These are phyloP conservation scores for Atkinsonella hypoxylon DNA, from an alignment of 2,329 filamentous ascomycete species.

Conservation along the genomic window DNA sequence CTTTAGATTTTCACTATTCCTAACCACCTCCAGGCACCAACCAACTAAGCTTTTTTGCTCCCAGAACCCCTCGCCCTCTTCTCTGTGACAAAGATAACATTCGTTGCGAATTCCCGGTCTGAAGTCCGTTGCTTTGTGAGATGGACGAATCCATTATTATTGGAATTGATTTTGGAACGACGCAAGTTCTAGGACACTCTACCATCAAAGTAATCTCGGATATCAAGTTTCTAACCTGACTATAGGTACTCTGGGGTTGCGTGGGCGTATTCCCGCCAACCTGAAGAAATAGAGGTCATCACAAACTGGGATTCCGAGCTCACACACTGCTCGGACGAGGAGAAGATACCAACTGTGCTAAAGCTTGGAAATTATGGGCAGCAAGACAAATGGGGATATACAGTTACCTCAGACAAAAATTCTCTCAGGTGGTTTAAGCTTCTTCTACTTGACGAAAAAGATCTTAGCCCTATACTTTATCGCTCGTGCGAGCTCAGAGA, in stretches of 20 bases:
- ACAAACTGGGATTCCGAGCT: constrained; percentile 17
- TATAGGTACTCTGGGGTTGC: constrained; percentile 17
- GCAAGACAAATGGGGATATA: constrained; percentile 20
- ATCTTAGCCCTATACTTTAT: constrained; percentile 15
- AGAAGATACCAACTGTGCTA: constrained; percentile 21
- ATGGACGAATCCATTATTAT: constrained; percentile 17
- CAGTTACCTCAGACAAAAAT: constrained; percentile 10
- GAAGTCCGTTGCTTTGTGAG: no score
- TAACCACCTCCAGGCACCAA: no score
- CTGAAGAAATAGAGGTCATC: constrained; percentile 18
- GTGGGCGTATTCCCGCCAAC: constrained; percentile 21
- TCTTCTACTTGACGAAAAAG: constrained; percentile 19
- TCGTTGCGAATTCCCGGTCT: no score
- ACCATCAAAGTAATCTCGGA: no score
- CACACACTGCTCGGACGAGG: constrained; percentile 13
- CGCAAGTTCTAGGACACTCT: constrained; percentile 16
- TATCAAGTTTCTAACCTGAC: no score
- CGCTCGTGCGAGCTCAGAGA: constrained; percentile 12
- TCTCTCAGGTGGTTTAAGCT: constrained; percentile 31
- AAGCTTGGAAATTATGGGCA: accelerated
- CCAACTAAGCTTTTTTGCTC: no score
- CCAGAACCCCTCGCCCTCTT: no score
- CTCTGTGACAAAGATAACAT: no score
- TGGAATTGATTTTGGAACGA: constrained; percentile 36
- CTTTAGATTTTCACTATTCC: no score